Percentiles rank a stretch among this genome's conserved stretches.
phyloP scores from a whole-genome alignment of 73 alveolate genomes.

The Paramecium pentaurelia region DNA sequence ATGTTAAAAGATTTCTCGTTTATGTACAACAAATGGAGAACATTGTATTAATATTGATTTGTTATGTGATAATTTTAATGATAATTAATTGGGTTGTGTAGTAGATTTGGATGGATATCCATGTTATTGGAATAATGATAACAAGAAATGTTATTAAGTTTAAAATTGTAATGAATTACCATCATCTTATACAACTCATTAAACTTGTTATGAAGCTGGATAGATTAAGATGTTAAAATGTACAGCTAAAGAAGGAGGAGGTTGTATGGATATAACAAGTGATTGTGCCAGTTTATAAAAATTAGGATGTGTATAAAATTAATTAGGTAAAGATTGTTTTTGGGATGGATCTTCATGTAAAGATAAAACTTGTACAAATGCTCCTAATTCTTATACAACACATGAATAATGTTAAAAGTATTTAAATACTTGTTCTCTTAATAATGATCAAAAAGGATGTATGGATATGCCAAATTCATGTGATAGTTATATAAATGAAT shows the following conservation, averaged over 20 bases:
- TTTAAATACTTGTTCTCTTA: not conserved
- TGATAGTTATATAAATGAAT: not conserved
- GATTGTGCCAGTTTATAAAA: not conserved
- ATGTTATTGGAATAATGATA: not conserved
- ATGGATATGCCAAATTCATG: not conserved
- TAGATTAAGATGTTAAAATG: not conserved
- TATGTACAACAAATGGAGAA: not conserved
- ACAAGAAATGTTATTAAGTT: not conserved
- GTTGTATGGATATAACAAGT: not conserved
- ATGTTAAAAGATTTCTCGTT: not conserved
- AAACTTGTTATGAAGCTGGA: not conserved
- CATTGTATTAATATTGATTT: not conserved
- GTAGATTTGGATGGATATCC: not conserved
- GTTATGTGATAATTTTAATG: not conserved
- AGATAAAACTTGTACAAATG: conserved; percentile 22
- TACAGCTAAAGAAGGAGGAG: conserved; percentile 11
- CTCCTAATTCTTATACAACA: not conserved
- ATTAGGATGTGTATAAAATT: not conserved
- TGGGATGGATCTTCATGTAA: conserved; percentile 14
- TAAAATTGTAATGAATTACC: not conserved
- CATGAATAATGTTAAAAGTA: not conserved
- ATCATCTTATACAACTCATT: not conserved
- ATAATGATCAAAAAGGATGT: not conserved
- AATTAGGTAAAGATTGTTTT: not conserved
- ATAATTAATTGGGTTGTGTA: not conserved